phyloP scores from a whole-genome alignment of 768 basidiomycete species.

The Hemileccinum impolitum region DNA sequence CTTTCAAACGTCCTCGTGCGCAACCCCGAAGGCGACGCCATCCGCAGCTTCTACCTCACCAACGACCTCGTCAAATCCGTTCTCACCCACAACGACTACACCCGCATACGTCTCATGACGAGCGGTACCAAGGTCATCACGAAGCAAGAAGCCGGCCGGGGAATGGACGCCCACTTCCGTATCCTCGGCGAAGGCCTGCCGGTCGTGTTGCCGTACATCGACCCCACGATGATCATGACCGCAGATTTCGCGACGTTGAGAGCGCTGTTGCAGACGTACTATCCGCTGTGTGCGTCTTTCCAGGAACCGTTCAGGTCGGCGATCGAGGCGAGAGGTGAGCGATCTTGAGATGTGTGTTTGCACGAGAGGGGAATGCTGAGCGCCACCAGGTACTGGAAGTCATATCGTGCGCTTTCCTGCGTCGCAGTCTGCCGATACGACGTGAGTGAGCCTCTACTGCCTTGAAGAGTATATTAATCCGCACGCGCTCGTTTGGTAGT shows the following conservation, averaged over 20 bases:
- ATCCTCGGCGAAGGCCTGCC: slow-evolving; percentile 83
- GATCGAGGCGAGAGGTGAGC: slow-evolving; percentile 52
- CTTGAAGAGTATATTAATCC: neutral
- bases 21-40: slow-evolving; percentile 68
- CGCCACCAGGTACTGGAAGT: slow-evolving; percentile 55
- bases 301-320: slow-evolving; percentile 52
- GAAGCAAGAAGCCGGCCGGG: slow-evolving; percentile 78
- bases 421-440: slow-evolving; percentile 47
- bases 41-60: slow-evolving; percentile 83
- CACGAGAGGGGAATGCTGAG: neutral
- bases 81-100: slow-evolving; percentile 77
- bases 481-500: slow-evolving; percentile 32
- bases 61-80: slow-evolving; percentile 83
- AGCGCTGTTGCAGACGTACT: slow-evolving; percentile 72
- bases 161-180: slow-evolving; percentile 58
- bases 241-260: slow-evolving; percentile 56
- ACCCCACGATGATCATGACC: slow-evolving; percentile 56
- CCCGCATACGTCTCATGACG: slow-evolving; percentile 79
- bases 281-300: slow-evolving; percentile 71
- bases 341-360: slow-evolving; percentile 39
- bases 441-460: slow-evolving; percentile 39
- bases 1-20: slow-evolving; percentile 77
- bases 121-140: slow-evolving; percentile 94
- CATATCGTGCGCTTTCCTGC: slow-evolving; percentile 69
- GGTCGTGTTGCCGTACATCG: slow-evolving; percentile 78